Percentiles rank a stretch among this genome's conserved stretches.
phyloP scores from a whole-genome alignment of 495 filamentous ascomycete genomes.

The Beverwykella pulmonaria region DNA sequence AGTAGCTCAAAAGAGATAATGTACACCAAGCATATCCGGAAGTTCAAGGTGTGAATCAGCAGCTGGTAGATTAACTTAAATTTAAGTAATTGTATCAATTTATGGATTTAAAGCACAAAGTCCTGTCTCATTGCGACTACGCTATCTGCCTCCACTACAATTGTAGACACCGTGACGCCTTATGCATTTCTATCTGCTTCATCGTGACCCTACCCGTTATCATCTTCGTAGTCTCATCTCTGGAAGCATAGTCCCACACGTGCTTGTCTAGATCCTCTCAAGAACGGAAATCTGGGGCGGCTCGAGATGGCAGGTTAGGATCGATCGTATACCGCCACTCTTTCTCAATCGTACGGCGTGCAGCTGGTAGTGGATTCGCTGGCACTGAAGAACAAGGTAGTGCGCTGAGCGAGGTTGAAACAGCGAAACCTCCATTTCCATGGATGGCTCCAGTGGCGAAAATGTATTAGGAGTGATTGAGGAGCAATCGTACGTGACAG shows the following conservation, averaged over 20 bases:
- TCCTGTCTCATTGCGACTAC: constrained; percentile 7
- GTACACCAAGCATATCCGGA: too few relatives aligned
- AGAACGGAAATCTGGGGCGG: constrained; percentile 2
- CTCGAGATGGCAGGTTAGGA: constrained; percentile 1
- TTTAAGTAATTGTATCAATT: too few relatives aligned
- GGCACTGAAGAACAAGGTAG: constrained; percentile 6
- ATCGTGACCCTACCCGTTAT: background rate
- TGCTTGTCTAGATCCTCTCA: constrained; percentile 20
- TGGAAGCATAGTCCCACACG: background rate
- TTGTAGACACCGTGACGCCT: background rate
- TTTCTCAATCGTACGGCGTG: too few relatives aligned
- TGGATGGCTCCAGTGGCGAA: background rate
- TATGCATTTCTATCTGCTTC: constrained; percentile 15
- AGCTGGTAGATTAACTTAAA: too few relatives aligned
- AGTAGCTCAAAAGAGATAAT: too few relatives aligned
- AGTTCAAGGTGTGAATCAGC: too few relatives aligned
- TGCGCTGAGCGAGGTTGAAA: background rate
- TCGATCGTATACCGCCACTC: constrained; percentile 8
- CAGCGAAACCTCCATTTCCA: constrained; percentile 4
- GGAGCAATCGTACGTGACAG: too few relatives aligned
- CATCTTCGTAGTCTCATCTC: constrained; percentile 6
- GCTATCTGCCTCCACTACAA: background rate
- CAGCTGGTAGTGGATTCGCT: background rate
- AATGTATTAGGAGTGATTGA: constrained; percentile 4
- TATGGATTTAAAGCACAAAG: too few relatives aligned